Evolutionary conservation across 2,329 filamentous ascomycete species (phyloP), one percentile per base, ranked within the genome.

Genomic region (Penicillium sp.): DNA sequence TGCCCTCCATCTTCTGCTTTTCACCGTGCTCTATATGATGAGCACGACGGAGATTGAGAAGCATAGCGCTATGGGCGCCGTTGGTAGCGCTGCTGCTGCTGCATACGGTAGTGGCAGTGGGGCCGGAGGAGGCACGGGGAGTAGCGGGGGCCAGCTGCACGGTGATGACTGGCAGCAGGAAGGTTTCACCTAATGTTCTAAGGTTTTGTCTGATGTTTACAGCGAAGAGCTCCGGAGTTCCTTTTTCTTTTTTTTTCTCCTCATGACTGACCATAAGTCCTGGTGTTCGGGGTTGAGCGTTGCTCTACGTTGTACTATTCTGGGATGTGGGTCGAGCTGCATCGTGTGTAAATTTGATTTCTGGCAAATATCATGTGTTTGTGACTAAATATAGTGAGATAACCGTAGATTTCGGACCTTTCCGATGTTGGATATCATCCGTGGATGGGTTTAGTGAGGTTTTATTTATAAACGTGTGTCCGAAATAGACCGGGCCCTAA

Each of bases 11-110:
- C 70, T 97, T 45, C 78, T 99, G 48, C 88, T 97, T 2, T 94
- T 99, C 70, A 81, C 89, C 65, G 89, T 91, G 75, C 79, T 97
- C 60, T 97, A 93, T 76, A 93, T 88, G 85, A 86, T 92, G 70
- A 90, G 90, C 58, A 84, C 85, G 4, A 79, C 81, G 31, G 86
- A 91, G 67, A 82, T 86, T 35, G 87, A 87, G 70, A 78, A 82
- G 66, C 84, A 88, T 69, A 82, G 82, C 47, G 83, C 80, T 37
- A 84, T 81, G 52, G 82, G 84, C 48, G 80, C 82, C 57, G 73
- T 77, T 31, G 75, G 73, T 38, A 74, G 71, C 42, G 74, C 73
- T 21, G 76, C 76, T 45, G 74, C 71, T 17, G 78, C 64, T 29
- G 76, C 74, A 19, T 65, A 73, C 69, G 69, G 61, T 42, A 64